Conservation (phyloP, 768 basidiomycete genomes). For the Collybia nuda region DNA sequence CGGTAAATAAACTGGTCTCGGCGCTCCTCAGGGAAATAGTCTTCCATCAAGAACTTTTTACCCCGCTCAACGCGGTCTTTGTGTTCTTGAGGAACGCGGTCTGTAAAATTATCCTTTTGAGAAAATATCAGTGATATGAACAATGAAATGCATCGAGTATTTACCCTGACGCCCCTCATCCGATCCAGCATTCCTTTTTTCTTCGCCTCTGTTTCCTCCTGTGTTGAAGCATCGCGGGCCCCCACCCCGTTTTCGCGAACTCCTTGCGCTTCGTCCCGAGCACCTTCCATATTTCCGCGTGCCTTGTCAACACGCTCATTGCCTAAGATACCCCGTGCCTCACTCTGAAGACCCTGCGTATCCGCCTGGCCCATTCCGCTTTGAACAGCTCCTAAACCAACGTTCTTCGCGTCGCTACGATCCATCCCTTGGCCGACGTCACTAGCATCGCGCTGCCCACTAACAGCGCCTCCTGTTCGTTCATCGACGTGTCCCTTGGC, state of each 20-base stretch:
- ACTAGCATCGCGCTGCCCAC: slow-evolving; percentile 1
- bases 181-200: slow-evolving; percentile 31
- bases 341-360: slow-evolving; percentile 1
- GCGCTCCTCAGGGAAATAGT: slow-evolving; percentile 88
- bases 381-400: not conserved
- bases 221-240: not conserved
- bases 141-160: slow-evolving; percentile 31
- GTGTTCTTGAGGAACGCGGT: slow-evolving; percentile 69
- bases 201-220: slow-evolving; percentile 25
- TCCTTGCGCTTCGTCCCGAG: slow-evolving; percentile 14
- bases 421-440: not conserved
- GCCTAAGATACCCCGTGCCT: slow-evolving; percentile 6
- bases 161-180: slow-evolving; percentile 35
- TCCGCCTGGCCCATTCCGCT: slow-evolving; percentile 4
- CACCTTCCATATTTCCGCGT: slow-evolving; percentile 5
- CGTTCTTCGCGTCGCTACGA: not conserved
- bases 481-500: slow-evolving; percentile 3
- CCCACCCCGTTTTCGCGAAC: not conserved
- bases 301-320: slow-evolving; percentile 7
- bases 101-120: slow-evolving; percentile 30
- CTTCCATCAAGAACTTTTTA: slow-evolving; percentile 71
- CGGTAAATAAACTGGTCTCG: slow-evolving; percentile 93
- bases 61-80: slow-evolving; percentile 59
- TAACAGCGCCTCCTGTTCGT: slow-evolving; percentile 4
- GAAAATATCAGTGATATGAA: not conserved